Evolutionary conservation across 306 rosid genomes (phyloP).

Genomic region (Lablab purpureus): DNA sequence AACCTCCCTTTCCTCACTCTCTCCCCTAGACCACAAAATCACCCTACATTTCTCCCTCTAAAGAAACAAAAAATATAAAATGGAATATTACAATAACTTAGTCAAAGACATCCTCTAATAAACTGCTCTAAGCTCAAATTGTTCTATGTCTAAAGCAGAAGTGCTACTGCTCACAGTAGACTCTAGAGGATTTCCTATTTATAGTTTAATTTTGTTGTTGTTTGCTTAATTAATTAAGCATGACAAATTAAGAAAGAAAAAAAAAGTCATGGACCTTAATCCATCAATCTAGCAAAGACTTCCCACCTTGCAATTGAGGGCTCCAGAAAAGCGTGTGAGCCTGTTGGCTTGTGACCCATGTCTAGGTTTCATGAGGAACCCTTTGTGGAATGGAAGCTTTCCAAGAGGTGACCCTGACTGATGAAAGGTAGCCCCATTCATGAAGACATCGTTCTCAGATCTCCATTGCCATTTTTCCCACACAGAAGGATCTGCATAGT

Average conservation of each 20-base stretch:
- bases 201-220: not conserved
- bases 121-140: no score
- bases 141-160: not conserved
- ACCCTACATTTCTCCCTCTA: no score
- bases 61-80: not conserved
- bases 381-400: constrained; percentile 20
- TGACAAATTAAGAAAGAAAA: not conserved
- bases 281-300: constrained; percentile 53
- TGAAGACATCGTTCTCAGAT: constrained; percentile 67
- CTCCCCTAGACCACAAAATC: no score
- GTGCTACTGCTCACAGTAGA: not conserved
- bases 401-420: constrained; percentile 50
- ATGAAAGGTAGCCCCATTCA: constrained; percentile 76
- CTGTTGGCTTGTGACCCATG: constrained; percentile 54
- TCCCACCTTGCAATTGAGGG: constrained; percentile 56
- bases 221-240: constrained; percentile 2
- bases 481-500: constrained; percentile 37
- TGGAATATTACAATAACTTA: not conserved
- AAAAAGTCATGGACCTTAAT: not conserved
- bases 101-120: constrained; percentile 1
- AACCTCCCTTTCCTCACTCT: no score
- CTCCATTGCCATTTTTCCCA: constrained; percentile 77
- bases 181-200: not conserved
- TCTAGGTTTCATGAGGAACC: constrained; percentile 54
- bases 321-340: constrained; percentile 61